These are phyloP conservation scores for Verticillium dahliae DNA, from an alignment of 2,329 filamentous ascomycete species.

Conservation along the genomic window DNA sequence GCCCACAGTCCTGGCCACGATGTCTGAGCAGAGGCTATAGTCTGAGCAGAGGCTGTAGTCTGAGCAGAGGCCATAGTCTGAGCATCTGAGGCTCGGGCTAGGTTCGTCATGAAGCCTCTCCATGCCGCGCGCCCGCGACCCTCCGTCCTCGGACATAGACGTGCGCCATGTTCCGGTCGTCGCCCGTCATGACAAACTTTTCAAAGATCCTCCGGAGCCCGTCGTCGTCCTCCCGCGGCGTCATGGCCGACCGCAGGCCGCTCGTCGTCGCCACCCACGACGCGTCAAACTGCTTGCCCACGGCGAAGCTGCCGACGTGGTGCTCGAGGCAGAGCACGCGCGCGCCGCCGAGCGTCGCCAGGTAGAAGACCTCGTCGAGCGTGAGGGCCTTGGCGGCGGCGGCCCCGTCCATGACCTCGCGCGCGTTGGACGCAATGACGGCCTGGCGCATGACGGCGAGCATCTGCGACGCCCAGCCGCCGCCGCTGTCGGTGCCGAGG, in stretches of 20 bases:
- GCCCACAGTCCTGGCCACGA: too few relatives aligned
- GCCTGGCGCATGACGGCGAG: constrained; percentile 52
- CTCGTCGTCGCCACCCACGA: constrained; percentile 35
- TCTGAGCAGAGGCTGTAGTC: too few relatives aligned
- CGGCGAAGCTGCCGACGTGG: constrained; percentile 48
- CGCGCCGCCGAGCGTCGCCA: constrained; percentile 57
- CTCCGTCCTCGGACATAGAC: constrained; percentile 44
- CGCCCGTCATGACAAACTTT: constrained; percentile 60
- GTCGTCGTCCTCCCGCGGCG: constrained; percentile 45
- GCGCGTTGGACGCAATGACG: constrained; percentile 45
- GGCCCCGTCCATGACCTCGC: constrained; percentile 33
- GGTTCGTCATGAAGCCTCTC: too few relatives aligned
- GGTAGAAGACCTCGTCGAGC: constrained; percentile 47
- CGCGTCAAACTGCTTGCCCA: constrained; percentile 59
- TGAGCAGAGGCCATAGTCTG: too few relatives aligned
- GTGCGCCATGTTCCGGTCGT: constrained; percentile 52
- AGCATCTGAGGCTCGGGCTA: too few relatives aligned
- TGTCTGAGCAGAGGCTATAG: too few relatives aligned
- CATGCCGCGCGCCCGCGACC: neutral
- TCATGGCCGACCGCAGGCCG: constrained; percentile 30
- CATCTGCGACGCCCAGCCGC: constrained; percentile 55
- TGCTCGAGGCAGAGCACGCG: constrained; percentile 47
- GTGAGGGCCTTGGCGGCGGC: constrained; percentile 25
- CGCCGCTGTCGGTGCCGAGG: constrained; percentile 58
- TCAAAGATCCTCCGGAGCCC: constrained; percentile 41